Base-by-base conservation (phyloP, 345 rosid species). In the Murraya koenigii region DNA sequence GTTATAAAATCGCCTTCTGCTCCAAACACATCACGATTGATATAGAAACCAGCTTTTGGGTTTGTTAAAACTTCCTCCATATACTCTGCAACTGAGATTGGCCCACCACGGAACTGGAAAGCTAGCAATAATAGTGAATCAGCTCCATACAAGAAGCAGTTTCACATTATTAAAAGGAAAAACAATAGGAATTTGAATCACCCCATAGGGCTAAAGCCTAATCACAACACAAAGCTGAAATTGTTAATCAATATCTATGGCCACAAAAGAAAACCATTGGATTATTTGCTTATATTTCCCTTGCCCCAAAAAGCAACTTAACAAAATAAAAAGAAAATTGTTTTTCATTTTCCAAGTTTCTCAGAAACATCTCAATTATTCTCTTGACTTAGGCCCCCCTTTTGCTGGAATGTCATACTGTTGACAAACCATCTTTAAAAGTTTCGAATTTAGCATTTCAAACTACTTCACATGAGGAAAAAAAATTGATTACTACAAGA, bases 1-100 rank as follows among this genome's bases (percentile, higher is more conserved):
- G 98, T 96, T 71, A 94, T 90, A 85, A 96, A 96, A 90, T 94
- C 97, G 66, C 97, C 98, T 79, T 91, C 92, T n/a, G 86, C 87
- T 54, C 97, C 99, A 88, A 96, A 96, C 10, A 92, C 97, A 86
- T 94, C 97, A 56, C 91, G 90, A 80, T 89, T 94, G 79, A 96
- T 94, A 77, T 94, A 96, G 77, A 90, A 96, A 41, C 97, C 99
- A 75, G 87, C 89, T 77, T 87, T 96, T 14, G 97, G 98, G 70
- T 96, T 96, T 14, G 95, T 96, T 85, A 96, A 82, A 78, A 96
- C 99, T 82, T 94, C 99, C 75, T 91, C 98, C 98, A 91, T 96
- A 62, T 92, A 96, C 82, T 91, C 97, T 8, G 97, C 99, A 73
- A 94, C 90, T 22, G 97, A 87, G 81, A 96, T 91, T 63, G 98